Base-by-base conservation (phyloP, 805 yeast genomes). In the Yamadazyma kitorensis region DNA sequence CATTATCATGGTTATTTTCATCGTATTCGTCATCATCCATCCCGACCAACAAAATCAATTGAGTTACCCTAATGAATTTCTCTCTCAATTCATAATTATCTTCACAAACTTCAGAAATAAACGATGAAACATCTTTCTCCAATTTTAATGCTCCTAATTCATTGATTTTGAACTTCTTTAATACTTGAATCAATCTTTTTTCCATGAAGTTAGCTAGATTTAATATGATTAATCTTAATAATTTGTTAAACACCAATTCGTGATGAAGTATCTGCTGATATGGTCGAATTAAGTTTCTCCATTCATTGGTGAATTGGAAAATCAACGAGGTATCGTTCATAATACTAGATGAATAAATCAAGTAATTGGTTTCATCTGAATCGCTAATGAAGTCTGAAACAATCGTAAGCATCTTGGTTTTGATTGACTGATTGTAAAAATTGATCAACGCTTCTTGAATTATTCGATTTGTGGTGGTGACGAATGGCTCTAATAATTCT, bases 71-170 rank as follows among this genome's bases (percentile, higher is more conserved):
- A 6, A 83, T 70, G 52, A 91, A 91, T 47, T 76, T 75, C 40
- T 86, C 93, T 40, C 96, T 69, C 46, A 88, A 61, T 22, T 74
- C 73, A 57, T 88, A 91, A 50, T 81, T 66, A 37, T 78, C 76
- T 31, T 78, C 81, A 31, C 95, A 81, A 5, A 86, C 73, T 38
- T 82, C 82, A 28, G 80, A 74, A 32, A 93, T 84, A 21, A 91
- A 70, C 17, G 76, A 68, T 29, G 88, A 77, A 15, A 88, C 61
- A 52, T 89, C 96, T 39, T 85, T 77, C 44, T 93, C 98, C 31
- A 93, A 63, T 44, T 80, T 83, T 13, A 87, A 71, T 0, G 94
- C 80, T 1, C 97, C 98, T 25, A 85, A 59, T 47, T 85, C 94
- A 51, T 86, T 88, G 40, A 87, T 76, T 31, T 52, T 55, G 43